These are phyloP conservation scores for Neonectria sp. DNA, from an alignment of 2,329 filamentous ascomycete species.

Conservation along the genomic window DNA sequence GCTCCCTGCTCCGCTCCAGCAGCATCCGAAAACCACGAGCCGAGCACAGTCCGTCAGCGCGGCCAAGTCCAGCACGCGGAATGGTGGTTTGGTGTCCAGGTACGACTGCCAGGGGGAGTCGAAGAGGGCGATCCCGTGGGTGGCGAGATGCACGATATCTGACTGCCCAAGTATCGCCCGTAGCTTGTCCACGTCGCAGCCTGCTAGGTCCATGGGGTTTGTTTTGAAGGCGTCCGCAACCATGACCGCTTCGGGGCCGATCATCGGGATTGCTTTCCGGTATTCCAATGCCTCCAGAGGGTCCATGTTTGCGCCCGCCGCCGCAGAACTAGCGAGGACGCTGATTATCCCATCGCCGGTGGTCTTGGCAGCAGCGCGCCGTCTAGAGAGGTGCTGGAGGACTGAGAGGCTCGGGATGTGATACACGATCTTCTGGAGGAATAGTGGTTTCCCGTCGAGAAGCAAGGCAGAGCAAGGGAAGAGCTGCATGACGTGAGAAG, in stretches of 20 bases:
- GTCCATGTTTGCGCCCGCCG: too few species aligned
- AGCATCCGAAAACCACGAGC: background rate
- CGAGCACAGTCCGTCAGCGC: background rate
- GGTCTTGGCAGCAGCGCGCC: background rate
- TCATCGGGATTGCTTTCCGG: background rate
- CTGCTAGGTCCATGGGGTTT: too few species aligned
- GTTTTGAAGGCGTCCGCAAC: too few species aligned
- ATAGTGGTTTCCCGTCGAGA: background rate
- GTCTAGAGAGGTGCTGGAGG: background rate
- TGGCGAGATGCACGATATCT: background rate
- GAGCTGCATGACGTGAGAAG: background rate
- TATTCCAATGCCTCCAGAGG: too few species aligned
- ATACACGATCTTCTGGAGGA: background rate
- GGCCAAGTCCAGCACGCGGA: background rate
- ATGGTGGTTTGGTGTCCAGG: background rate
- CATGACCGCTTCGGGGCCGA: background rate
- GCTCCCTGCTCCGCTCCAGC: background rate
- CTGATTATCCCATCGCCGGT: too few species aligned
- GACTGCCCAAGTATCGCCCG: background rate
- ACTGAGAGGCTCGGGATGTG: background rate
- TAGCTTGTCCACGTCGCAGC: too few species aligned
- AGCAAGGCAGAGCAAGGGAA: background rate
- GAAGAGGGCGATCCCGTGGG: background rate
- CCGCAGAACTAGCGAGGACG: too few species aligned
- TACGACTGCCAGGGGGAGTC: background rate